Percentiles rank a stretch among this genome's conserved stretches.
phyloP scores from a whole-genome alignment of 2,329 filamentous ascomycete genomes.

The Microcyclospora pomicola region DNA sequence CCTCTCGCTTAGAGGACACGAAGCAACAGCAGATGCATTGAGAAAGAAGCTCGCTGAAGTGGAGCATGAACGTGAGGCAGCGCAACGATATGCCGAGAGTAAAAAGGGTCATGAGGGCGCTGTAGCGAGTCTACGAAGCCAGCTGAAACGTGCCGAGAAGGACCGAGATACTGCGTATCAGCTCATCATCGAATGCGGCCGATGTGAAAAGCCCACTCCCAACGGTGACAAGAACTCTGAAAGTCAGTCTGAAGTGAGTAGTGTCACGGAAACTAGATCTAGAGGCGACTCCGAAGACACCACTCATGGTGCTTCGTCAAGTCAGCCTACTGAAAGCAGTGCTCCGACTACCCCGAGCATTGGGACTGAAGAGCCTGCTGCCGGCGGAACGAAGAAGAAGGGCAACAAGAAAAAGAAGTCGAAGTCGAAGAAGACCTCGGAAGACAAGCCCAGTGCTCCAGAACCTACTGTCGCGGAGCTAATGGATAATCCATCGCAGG shows the following conservation, averaged over 20 bases:
- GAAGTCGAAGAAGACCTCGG: conserved; percentile 59
- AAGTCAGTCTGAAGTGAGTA: not conserved
- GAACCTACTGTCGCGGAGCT: conserved; percentile 8
- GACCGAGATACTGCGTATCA: conserved; percentile 23
- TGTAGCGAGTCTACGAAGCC: conserved; percentile 15
- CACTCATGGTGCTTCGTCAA: conserved; percentile 9
- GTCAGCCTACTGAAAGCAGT: conserved; percentile 13
- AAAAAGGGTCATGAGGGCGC: conserved; percentile 18
- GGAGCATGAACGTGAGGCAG: conserved; percentile 16
- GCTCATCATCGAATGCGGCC: conserved; percentile 23
- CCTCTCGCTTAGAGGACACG: conserved; percentile 7
- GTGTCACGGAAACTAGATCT: conserved; percentile 4
- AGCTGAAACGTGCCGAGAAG: conserved; percentile 17
- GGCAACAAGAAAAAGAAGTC: conserved; percentile 64
- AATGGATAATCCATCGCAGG: conserved; percentile 8
- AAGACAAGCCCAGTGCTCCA: conserved; percentile 2
- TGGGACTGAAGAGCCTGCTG: conserved; percentile 10
- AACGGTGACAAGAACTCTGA: conserved; percentile 4
- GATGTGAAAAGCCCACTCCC: conserved; percentile 13
- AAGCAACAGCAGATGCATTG: conserved; percentile 8
- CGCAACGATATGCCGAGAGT: conserved; percentile 10
- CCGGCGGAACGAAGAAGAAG: conserved; percentile 54
- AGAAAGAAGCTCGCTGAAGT: conserved; percentile 21
- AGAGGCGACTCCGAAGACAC: conserved; percentile 14
- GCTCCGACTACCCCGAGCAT: conserved; percentile 10